These are phyloP conservation scores for Sanghuangporus baumii DNA, from an alignment of 1,284 basidiomycete genomes.

Conservation along the genomic window DNA sequence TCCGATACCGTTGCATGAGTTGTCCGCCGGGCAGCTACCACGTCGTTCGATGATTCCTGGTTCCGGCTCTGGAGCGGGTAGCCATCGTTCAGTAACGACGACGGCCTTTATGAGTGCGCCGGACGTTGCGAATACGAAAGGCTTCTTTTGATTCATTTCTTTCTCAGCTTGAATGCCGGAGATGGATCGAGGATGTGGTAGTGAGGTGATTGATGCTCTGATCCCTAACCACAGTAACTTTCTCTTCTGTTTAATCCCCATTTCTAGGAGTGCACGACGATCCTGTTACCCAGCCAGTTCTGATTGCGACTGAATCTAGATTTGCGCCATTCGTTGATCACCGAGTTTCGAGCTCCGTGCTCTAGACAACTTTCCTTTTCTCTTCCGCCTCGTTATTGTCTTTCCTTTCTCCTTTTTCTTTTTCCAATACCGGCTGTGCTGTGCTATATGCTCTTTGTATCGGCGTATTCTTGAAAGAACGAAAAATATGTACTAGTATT, in stretches of 20 bases:
- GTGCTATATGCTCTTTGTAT: background rate
- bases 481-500: no score
- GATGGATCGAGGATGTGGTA: no score
- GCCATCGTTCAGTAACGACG: no score
- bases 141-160: background rate
- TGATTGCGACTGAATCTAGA: no score
- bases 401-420: background rate
- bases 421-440: background rate
- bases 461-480: background rate
- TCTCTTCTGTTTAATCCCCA: no score
- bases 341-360: no score
- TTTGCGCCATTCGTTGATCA: no score
- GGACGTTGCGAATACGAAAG: background rate
- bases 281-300: no score
- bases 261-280: no score
- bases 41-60: background rate
- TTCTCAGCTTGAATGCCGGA: no score
- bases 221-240: no score
- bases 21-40: background rate
- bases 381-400: background rate
- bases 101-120: background rate
- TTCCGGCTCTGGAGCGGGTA: background rate
- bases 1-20: background rate
- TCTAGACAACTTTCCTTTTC: background rate
- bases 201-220: no score